Conservation (phyloP, 2,329 filamentous ascomycete species). For the Alternaria tenuissima region DNA sequence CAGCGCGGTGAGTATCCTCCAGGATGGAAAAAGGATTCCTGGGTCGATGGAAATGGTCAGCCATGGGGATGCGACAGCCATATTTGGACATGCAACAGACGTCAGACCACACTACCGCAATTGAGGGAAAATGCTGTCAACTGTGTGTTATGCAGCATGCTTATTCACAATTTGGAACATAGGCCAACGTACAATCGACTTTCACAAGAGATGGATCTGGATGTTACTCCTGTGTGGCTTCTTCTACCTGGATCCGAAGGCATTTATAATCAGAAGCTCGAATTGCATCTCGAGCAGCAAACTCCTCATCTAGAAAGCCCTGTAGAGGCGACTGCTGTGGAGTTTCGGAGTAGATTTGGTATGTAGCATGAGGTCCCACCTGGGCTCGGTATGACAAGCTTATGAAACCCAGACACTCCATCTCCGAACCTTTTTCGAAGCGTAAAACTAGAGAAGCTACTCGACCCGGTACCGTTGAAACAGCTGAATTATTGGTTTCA, state of each 20-base stretch:
- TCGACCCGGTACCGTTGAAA: background rate
- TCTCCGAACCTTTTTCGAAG: background rate
- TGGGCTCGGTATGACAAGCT: background rate
- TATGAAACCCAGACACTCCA: background rate
- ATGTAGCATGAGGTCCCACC: background rate
- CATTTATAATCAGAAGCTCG: background rate
- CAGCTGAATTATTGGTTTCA: background rate
- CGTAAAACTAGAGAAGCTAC: background rate
- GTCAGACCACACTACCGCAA: background rate
- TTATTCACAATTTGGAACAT: background rate
- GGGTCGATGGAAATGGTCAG: background rate
- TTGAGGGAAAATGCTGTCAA: background rate
- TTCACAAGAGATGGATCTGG: background rate
- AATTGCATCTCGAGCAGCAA: background rate
- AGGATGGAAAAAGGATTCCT: background rate
- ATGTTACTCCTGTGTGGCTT: background rate
- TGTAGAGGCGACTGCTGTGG: background rate
- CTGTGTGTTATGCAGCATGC: background rate
- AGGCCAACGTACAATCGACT: background rate
- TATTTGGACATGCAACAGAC: background rate
- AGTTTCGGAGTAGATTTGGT: slow-evolving; percentile 3
- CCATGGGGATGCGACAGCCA: background rate
- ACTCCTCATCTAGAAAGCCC: rapidly evolving
- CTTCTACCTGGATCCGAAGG: background rate
- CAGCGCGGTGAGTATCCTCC: background rate